These are phyloP conservation scores for Metschnikowia picachoensis DNA, from an alignment of 805 yeast genomes.

Conservation along the genomic window DNA sequence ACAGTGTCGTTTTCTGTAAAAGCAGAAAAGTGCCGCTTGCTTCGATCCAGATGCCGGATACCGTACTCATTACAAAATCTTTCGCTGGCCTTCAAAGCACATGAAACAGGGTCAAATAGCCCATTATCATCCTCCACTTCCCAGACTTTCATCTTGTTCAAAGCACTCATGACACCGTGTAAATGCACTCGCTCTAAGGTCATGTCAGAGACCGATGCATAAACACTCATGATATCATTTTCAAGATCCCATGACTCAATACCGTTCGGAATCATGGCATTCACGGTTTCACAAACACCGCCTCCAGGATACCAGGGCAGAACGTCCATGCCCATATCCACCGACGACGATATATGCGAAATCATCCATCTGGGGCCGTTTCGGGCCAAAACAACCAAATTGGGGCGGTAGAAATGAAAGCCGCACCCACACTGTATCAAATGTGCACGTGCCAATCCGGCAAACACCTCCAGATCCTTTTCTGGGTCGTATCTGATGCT, in stretches of 20 bases:
- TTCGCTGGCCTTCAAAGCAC: constrained; percentile 5
- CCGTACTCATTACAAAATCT: constrained; percentile 4
- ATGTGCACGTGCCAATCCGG: constrained; percentile 45
- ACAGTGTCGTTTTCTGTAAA: too few species aligned
- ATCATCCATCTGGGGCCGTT: constrained; percentile 20
- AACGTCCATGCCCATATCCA: constrained; percentile 31
- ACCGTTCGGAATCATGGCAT: constrained; percentile 44
- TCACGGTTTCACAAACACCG: constrained; percentile 29
- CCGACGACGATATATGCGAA: constrained; percentile 29
- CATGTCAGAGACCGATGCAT: constrained; percentile 34
- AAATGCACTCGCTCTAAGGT: constrained; percentile 34
- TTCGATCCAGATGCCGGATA: neutral
- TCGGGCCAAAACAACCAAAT: constrained; percentile 33
- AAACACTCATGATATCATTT: constrained; percentile 28
- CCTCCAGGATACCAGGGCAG: constrained; percentile 26
- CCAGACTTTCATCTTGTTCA: constrained; percentile 4
- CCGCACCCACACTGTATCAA: constrained; percentile 44
- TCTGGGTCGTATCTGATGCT: constrained; percentile 3
- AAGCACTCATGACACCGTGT: constrained; percentile 26
- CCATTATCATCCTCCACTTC: neutral
- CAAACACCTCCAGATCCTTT: constrained; percentile 37
- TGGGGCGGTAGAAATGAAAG: constrained; percentile 41
- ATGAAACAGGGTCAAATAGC: neutral
- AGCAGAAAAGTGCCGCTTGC: too few species aligned
- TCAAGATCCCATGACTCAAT: constrained; percentile 37